Conservation (phyloP, 352 stramenopile species). For the Phytophthora capsici region DNA sequence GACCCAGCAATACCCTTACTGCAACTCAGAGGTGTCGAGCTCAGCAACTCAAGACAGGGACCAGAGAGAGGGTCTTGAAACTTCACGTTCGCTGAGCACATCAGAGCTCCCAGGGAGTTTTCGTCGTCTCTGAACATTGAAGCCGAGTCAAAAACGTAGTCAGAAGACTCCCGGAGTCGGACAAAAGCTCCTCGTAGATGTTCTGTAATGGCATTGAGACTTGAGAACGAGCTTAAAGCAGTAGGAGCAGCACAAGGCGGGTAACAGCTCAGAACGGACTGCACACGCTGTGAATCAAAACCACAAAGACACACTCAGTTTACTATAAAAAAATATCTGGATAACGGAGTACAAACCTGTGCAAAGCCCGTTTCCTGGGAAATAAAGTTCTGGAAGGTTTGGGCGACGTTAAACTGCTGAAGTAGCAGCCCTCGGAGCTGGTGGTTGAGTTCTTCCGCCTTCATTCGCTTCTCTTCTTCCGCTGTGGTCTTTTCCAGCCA, state of each 20-base stretch:
- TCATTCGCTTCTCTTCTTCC: slow-evolving; percentile 19
- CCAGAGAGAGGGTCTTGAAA: slow-evolving; percentile 9
- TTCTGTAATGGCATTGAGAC: background rate
- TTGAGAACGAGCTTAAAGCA: background rate
- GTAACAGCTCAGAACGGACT: background rate
- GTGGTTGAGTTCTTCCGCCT: slow-evolving; percentile 23
- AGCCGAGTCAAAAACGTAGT: slow-evolving; percentile 12
- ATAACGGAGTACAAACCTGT: slow-evolving; percentile 2
- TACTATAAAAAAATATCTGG: background rate
- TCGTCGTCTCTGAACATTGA: slow-evolving; percentile 10
- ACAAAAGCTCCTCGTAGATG: slow-evolving; percentile 8
- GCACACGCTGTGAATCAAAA: slow-evolving; percentile 3
- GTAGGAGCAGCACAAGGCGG: background rate
- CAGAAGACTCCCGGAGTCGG: background rate
- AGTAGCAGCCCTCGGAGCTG: slow-evolving; percentile 10
- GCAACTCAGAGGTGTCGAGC: slow-evolving; percentile 15
- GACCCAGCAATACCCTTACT: background rate
- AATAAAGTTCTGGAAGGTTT: slow-evolving; percentile 1
- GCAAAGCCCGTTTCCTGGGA: slow-evolving; percentile 1
- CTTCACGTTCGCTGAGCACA: slow-evolving; percentile 10
- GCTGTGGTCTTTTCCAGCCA: slow-evolving; percentile 11
- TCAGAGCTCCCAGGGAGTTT: background rate
- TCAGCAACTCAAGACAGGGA: slow-evolving; percentile 20
- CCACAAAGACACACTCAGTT: background rate
- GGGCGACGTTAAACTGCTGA: slow-evolving; percentile 7